Conservation (phyloP, 2,329 filamentous ascomycete species). For the Fusarium illudens region DNA sequence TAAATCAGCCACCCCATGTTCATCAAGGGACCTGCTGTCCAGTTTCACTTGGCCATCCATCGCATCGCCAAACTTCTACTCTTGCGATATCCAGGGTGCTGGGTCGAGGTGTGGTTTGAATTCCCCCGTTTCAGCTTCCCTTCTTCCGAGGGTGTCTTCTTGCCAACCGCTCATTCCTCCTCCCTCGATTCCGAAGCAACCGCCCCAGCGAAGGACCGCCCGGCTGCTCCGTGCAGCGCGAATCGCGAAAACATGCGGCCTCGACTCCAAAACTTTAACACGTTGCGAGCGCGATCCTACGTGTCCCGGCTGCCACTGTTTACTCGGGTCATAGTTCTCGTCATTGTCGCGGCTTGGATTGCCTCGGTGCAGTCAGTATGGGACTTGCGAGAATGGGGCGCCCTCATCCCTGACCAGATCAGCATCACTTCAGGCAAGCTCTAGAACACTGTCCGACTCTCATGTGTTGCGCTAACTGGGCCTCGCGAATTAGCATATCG, state of each 20-base stretch:
- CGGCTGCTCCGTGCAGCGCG: constrained; percentile 38
- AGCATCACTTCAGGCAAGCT: constrained; percentile 71
- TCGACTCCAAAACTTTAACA: constrained; percentile 65
- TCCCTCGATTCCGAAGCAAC: background rate
- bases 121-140: background rate
- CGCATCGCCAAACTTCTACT: constrained; percentile 10
- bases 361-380: constrained; percentile 74
- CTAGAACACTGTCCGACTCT: background rate
- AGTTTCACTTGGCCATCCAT: constrained; percentile 29
- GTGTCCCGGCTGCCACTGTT: constrained; percentile 86
- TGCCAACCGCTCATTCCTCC: background rate
- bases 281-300: constrained; percentile 79
- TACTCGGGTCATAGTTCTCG: constrained; percentile 74
- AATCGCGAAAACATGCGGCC: constrained; percentile 44
- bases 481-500: constrained; percentile 74
- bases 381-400: constrained; percentile 79
- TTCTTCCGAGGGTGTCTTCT: background rate
- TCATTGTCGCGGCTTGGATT: constrained; percentile 71
- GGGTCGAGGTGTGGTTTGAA: constrained; percentile 22
- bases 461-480: constrained; percentile 8
- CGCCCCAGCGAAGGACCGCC: constrained; percentile 21
- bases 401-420: constrained; percentile 80
- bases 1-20: constrained; percentile 16
- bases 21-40: constrained; percentile 32
- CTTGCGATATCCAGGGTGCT: constrained; percentile 23